Base-by-base conservation (phyloP, 202 grass and related monocot genomes). In the Schoenoplectus tabernaemontani region DNA sequence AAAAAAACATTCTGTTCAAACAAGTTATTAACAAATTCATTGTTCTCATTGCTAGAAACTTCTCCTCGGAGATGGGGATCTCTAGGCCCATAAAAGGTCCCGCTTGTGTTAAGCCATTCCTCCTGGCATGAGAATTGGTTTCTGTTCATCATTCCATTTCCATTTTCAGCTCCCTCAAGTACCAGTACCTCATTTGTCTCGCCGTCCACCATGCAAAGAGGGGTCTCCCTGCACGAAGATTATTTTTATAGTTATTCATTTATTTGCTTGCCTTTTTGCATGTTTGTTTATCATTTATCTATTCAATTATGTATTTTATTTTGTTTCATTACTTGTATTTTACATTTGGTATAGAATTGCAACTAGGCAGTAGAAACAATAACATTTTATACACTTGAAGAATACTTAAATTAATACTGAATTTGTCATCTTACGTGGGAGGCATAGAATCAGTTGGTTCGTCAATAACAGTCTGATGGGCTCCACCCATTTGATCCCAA, bases 1-100 rank as follows among this genome's bases (percentile, higher is more conserved):
- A 53, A 74, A 10, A 19, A 54, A 1, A 44, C 46, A 74, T n/a
- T 74, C 13, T 74, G 46, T n/a, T 54, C 70, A 7, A 74, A 74
- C 2, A 74, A 74, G 24, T 74, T 51, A 9, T 74, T 15, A 2
- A 74, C 70, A 74, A 74, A 74, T 16, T 74, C 70, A 19, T 74
- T 54, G 70, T 26, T 53, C n/a, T 74, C 46, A 8, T 74, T 54
- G 46, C 46, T 34, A 17, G 26, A 74, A 7, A 44, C 70, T 54
- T 74, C 70, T 9, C 22, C 11, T 2, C 48, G 13, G 32, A 34
- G 26, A 12, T 9, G 70, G 44, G 28, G 47, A 17, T 74, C 70
- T 10, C 26, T 47, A 2, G 0, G 5, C 34, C 28, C 46, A n/a
- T 51, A 33, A 9, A 32, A 11, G 46, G 24, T n/a, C 2, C 47